phyloP scores from a whole-genome alignment of 257 asterid species.

The Plantago elongata region DNA sequence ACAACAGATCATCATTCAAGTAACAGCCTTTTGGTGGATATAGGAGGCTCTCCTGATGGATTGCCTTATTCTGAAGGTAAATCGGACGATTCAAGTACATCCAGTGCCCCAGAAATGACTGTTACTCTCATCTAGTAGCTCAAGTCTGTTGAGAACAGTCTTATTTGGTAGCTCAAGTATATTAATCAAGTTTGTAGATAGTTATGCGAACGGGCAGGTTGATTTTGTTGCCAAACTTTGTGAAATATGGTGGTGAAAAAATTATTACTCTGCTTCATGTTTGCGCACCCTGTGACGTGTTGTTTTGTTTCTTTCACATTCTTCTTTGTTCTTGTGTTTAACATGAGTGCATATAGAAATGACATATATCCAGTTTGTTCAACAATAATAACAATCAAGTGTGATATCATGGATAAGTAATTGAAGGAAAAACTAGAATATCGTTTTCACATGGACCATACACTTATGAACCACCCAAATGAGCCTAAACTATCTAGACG shows the following conservation, averaged over 20 bases:
- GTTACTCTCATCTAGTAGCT: constrained; percentile 44
- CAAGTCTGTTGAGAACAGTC: neutral
- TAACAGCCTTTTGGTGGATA: constrained; percentile 36
- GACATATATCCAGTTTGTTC: too few relatives aligned
- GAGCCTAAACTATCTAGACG: too few relatives aligned
- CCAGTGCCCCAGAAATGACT: constrained; percentile 32
- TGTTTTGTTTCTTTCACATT: too few relatives aligned
- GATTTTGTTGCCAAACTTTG: neutral
- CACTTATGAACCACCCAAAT: too few relatives aligned
- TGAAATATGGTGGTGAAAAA: neutral
- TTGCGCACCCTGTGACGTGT: too few relatives aligned
- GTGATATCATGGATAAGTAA: too few relatives aligned
- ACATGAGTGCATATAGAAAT: too few relatives aligned
- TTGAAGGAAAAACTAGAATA: too few relatives aligned
- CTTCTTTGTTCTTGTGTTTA: too few relatives aligned
- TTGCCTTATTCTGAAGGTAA: constrained; percentile 28
- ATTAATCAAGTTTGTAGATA: constrained; percentile 15
- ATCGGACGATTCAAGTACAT: constrained; percentile 12
- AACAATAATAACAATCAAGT: too few relatives aligned
- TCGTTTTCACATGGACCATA: too few relatives aligned
- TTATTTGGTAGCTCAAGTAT: constrained; percentile 29
- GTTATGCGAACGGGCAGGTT: neutral
- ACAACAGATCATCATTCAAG: constrained; percentile 14
- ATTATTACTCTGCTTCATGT: too few relatives aligned
- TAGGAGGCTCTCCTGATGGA: constrained; percentile 29